Evolutionary conservation across 192 early-diverging fungal species (phyloP).

Genomic region (Backusella luteola): DNA sequence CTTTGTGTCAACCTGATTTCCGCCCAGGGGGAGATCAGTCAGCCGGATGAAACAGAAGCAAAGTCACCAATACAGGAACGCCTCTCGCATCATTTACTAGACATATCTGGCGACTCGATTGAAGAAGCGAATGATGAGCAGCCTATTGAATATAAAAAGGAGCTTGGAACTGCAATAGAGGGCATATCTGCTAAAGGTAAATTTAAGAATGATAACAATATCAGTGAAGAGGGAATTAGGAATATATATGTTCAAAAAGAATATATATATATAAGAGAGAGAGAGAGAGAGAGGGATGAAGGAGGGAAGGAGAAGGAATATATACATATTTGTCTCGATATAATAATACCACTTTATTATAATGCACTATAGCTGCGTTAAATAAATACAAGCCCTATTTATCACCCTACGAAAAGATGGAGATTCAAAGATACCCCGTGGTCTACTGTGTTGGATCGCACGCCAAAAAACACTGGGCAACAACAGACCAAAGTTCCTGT

Average conservation of each 20-base stretch:
- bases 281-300: background rate
- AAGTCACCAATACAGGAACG: slow-evolving; percentile 4
- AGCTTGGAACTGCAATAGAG: background rate
- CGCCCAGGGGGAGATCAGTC: slow-evolving; percentile 13
- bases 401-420: slow-evolving; percentile 83
- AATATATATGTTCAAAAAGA: background rate
- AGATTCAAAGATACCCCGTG: slow-evolving; percentile 78
- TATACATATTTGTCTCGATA: background rate
- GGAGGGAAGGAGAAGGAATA: background rate
- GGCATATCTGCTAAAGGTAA: background rate
- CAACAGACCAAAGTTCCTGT: slow-evolving; percentile 54
- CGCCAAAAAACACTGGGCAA: slow-evolving; percentile 56
- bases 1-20: slow-evolving; percentile 5
- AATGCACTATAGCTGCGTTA: slow-evolving; percentile 44
- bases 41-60: slow-evolving; percentile 10
- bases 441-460: slow-evolving; percentile 90
- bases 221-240: background rate
- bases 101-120: background rate
- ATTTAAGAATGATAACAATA: background rate
- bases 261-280: background rate
- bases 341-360: background rate
- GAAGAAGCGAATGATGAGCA: background rate
- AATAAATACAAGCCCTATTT: slow-evolving; percentile 69
- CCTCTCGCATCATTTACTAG: background rate
- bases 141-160: background rate